phyloP scores from a whole-genome alignment of 2,329 filamentous ascomycete species.

The Aspergillus glaucus region DNA sequence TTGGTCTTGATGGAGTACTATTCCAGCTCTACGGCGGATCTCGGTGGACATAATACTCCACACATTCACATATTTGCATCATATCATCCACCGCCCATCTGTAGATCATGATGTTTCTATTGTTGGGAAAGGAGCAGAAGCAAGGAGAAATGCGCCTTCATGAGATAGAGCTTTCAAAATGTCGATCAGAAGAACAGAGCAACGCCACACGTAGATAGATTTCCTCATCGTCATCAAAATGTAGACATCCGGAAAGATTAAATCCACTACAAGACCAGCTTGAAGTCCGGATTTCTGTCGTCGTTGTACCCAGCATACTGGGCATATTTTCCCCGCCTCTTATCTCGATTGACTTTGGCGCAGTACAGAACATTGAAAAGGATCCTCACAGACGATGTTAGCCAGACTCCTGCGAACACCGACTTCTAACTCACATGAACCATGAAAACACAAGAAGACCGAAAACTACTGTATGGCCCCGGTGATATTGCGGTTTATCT shows the following conservation, averaged over 20 bases:
- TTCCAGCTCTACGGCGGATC: neutral
- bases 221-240: too few relatives aligned
- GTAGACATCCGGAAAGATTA: too few relatives aligned
- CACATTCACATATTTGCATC: too few relatives aligned
- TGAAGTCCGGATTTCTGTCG: conserved; percentile 51
- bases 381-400: conserved; percentile 38
- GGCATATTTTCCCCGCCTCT: conserved; percentile 54
- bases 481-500: conserved; percentile 53
- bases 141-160: too few relatives aligned
- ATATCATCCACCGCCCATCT: too few relatives aligned
- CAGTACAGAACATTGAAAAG: conserved; percentile 58
- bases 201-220: too few relatives aligned
- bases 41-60: too few relatives aligned
- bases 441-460: conserved; percentile 56
- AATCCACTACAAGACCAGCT: neutral
- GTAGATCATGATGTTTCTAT: too few relatives aligned
- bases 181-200: too few relatives aligned
- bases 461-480: conserved; percentile 57
- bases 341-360: conserved; percentile 58
- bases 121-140: too few relatives aligned
- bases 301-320: conserved; percentile 53
- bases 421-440: conserved; percentile 52
- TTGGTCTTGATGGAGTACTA: too few relatives aligned
- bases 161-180: too few relatives aligned
- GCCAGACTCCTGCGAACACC: conserved; percentile 8